A percentile compares a stretch with the other conserved stretches of the same genome.
phyloP scores from a whole-genome alignment of 108 stramenopile genomes.

The Fragilaria crotonensis region DNA sequence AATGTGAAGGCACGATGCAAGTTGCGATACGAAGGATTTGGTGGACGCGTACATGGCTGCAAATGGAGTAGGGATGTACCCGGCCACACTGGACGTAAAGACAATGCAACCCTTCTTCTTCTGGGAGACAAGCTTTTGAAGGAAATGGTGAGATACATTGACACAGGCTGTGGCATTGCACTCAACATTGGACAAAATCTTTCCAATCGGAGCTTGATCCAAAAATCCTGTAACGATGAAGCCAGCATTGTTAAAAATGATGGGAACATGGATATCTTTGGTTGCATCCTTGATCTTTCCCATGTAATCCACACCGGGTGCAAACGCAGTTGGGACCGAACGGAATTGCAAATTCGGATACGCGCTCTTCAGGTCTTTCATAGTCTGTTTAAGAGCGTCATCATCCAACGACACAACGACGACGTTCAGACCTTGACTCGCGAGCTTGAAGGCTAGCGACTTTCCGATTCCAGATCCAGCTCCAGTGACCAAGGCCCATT shows the following conservation, averaged over 20 bases:
- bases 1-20: slow-evolving; percentile 86
- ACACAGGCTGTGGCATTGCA: slow-evolving; percentile 96
- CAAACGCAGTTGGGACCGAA: slow-evolving; percentile 79
- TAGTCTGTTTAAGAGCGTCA: slow-evolving; percentile 75
- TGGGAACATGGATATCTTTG: slow-evolving; percentile 79
- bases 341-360: slow-evolving; percentile 86
- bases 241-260: slow-evolving; percentile 98
- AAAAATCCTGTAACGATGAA: slow-evolving; percentile 99
- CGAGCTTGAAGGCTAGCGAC: slow-evolving; percentile 86
- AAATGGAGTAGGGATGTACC: slow-evolving; percentile 97
- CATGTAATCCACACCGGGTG: slow-evolving; percentile 88
- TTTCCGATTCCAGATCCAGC: slow-evolving; percentile 95
- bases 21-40: slow-evolving; percentile 95
- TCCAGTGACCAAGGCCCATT: slow-evolving; percentile 98
- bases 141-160: slow-evolving; percentile 92
- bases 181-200: slow-evolving; percentile 91
- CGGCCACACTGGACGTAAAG: slow-evolving; percentile 96
- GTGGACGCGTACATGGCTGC: slow-evolving; percentile 97
- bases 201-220: slow-evolving; percentile 84
- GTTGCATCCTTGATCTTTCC: slow-evolving; percentile 73
- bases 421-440: slow-evolving; percentile 93
- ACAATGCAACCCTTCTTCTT: slow-evolving; percentile 89
- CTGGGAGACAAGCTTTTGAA: slow-evolving; percentile 54
- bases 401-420: slow-evolving; percentile 95
- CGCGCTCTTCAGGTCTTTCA: slow-evolving; percentile 59